Conservation (phyloP, 139 green algal genomes). For the Chlorella sp. region DNA sequence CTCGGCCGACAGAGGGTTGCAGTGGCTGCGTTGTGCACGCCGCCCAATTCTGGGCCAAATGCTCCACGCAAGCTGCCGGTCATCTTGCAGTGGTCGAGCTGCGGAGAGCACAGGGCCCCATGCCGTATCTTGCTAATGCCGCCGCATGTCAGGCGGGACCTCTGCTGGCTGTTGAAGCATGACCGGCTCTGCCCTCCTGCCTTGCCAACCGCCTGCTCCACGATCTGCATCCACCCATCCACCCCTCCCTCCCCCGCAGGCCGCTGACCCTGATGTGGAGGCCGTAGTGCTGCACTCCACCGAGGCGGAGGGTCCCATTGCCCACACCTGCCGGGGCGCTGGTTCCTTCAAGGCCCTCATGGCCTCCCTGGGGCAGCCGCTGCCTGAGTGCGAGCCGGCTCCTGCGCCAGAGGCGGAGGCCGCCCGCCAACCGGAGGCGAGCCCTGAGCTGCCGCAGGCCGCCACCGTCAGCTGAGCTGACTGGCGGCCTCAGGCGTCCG, state of each 20-base stretch:
- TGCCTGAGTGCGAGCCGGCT: not conserved
- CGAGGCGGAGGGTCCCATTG: not conserved
- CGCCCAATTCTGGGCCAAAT: not conserved
- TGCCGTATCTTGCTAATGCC: not conserved
- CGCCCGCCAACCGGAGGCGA: not conserved
- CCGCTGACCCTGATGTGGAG: slow-evolving; percentile 44
- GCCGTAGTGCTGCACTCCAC: slow-evolving; percentile 42
- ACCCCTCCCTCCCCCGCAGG: slow-evolving; percentile 18
- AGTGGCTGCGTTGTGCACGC: not conserved
- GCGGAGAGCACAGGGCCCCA: not conserved
- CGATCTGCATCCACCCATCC: not conserved
- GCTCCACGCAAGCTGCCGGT: not conserved
- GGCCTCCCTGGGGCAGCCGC: not conserved
- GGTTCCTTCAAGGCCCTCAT: slow-evolving; percentile 33
- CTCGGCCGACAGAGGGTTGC: no score
- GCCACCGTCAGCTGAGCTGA: slow-evolving; percentile 30
- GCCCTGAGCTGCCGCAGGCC: slow-evolving; percentile 16
- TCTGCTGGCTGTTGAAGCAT: no score
- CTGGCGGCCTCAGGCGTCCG: not conserved
- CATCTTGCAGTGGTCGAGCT: not conserved
- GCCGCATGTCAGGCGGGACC: no score
- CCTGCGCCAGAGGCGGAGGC: not conserved
- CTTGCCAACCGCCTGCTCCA: no score
- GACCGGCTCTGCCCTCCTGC: no score
- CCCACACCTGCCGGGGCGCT: slow-evolving; percentile 32